Conservation (phyloP, 169 alveolate genomes). For the Plasmodium yoelii region DNA sequence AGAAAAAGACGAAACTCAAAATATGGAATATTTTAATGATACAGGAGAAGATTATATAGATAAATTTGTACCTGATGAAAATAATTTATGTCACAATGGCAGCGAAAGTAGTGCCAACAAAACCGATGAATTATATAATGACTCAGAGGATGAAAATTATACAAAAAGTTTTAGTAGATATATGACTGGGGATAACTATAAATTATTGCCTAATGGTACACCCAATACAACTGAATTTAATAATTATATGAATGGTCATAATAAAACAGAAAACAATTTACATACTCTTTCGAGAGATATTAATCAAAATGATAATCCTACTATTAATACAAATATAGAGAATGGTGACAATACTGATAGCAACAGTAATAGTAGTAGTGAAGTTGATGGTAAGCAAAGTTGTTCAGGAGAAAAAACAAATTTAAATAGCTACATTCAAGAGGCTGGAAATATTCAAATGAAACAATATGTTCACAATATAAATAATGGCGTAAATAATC, state of each 20-base stretch:
- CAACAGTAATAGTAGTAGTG: no score
- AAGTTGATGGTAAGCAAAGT: no score
- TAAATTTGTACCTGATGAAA: not conserved
- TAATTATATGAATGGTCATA: not conserved
- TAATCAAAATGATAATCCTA: not conserved
- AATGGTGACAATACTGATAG: no score
- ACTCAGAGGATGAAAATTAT: not conserved
- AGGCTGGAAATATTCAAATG: no score
- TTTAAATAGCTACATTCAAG: no score
- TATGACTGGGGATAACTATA: constrained; percentile 1
- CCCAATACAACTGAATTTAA: not conserved
- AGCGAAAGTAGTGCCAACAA: not conserved
- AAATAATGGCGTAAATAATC: no score
- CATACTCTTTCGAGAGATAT: no score
- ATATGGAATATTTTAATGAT: not conserved
- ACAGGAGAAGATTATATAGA: not conserved
- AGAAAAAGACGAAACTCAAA: not conserved
- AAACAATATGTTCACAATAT: no score
- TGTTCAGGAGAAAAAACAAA: no score
- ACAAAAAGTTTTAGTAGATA: not conserved
- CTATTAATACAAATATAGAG: no score
- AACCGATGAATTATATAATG: constrained; percentile 2
- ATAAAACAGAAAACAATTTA: no score
- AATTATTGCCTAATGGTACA: not conserved
- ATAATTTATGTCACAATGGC: not conserved